Evolutionary conservation across 495 filamentous ascomycete species (phyloP).

Genomic region (Penicillium nucicola): DNA sequence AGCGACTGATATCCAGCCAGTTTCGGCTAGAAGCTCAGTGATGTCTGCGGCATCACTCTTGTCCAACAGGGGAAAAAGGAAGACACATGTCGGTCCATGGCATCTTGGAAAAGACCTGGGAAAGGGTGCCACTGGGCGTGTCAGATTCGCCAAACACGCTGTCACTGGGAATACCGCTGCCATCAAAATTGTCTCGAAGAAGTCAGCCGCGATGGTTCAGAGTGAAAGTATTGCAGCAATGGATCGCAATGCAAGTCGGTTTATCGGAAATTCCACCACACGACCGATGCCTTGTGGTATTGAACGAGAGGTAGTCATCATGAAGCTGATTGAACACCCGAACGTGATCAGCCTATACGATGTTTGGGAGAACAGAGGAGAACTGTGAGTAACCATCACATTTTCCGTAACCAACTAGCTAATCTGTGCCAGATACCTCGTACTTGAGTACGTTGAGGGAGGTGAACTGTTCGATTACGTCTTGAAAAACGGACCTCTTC

Average conservation of each 20-base stretch:
- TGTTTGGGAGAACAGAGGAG: slow-evolving; percentile 92
- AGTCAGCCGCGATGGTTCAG: slow-evolving; percentile 63
- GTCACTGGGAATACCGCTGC: slow-evolving; percentile 74
- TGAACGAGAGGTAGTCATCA: slow-evolving; percentile 90
- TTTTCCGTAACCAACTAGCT: slow-evolving; percentile 31
- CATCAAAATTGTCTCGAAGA: slow-evolving; percentile 89
- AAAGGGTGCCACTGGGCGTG: slow-evolving; percentile 77
- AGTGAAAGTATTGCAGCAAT: slow-evolving; percentile 75
- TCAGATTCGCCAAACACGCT: slow-evolving; percentile 76
- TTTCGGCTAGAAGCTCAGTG: slow-evolving; percentile 67
- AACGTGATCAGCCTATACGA: slow-evolving; percentile 91
- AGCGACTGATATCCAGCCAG: slow-evolving; percentile 46
- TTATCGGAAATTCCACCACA: slow-evolving; percentile 33
- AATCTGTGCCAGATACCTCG: slow-evolving; percentile 69
- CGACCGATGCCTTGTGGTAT: slow-evolving; percentile 79
- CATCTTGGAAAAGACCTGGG: slow-evolving; percentile 82
- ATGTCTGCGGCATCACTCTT: slow-evolving; percentile 66
- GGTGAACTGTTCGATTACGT: slow-evolving; percentile 90
- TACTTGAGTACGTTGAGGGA: slow-evolving; percentile 89
- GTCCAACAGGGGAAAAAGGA: slow-evolving; percentile 59
- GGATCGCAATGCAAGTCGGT: slow-evolving; percentile 51
- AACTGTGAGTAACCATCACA: slow-evolving; percentile 57
- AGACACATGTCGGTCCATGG: slow-evolving; percentile 87
- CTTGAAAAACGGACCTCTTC: slow-evolving; percentile 59
- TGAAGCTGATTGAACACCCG: slow-evolving; percentile 91